A percentile compares a stretch with the other conserved stretches of the same genome.
Conservation (phyloP, 1,284 basidiomycete species). For the Jaminaea rosea region DNA sequence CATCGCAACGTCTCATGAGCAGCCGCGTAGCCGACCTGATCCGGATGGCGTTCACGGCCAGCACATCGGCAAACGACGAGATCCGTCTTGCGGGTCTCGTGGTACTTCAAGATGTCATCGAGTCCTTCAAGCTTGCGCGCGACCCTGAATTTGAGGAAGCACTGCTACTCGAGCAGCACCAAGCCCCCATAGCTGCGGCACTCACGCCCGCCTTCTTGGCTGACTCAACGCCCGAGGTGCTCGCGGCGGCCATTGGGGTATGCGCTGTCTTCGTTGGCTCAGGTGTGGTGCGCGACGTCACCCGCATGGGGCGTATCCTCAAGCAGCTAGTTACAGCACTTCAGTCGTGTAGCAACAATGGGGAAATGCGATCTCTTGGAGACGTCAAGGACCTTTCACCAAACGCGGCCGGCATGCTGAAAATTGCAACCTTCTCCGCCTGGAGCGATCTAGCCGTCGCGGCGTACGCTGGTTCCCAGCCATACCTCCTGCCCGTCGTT, state of each 20-base stretch:
- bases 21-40: slow-evolving; percentile 84
- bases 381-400: slow-evolving; percentile 79
- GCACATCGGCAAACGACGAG: slow-evolving; percentile 87
- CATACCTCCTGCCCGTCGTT: slow-evolving; percentile 72
- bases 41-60: slow-evolving; percentile 94
- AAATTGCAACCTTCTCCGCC: slow-evolving; percentile 83
- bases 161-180: slow-evolving; percentile 89
- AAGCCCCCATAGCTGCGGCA: slow-evolving; percentile 94
- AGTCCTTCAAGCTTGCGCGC: slow-evolving; percentile 75
- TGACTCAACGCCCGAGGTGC: slow-evolving; percentile 89
- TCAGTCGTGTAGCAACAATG: slow-evolving; percentile 62
- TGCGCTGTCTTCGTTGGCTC: slow-evolving; percentile 92
- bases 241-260: slow-evolving; percentile 82
- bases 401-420: slow-evolving; percentile 87
- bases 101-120: slow-evolving; percentile 82
- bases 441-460: slow-evolving; percentile 91
- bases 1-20: slow-evolving; percentile 55
- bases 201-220: slow-evolving; percentile 92
- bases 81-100: slow-evolving; percentile 86
- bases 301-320: slow-evolving; percentile 84
- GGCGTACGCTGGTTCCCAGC: slow-evolving; percentile 59
- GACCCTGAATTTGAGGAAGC: slow-evolving; percentile 89
- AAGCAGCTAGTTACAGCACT: slow-evolving; percentile 70
- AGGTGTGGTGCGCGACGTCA: slow-evolving; percentile 84
- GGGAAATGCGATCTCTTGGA: slow-evolving; percentile 68